phyloP scores from a whole-genome alignment of 192 early-diverging fungal genomes.

The Funneliformis mosseae region DNA sequence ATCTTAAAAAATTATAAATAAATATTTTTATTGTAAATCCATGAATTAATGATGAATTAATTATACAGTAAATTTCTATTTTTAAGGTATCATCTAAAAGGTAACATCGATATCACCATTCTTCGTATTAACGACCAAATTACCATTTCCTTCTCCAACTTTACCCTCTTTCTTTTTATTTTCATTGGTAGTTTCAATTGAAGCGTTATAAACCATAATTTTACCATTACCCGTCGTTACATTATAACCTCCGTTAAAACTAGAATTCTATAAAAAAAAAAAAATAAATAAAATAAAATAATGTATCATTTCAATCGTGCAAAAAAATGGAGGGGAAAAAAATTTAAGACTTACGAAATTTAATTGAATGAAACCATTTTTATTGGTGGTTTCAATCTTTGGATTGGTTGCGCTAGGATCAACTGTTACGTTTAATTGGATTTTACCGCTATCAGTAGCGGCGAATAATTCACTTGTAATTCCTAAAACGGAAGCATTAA shows the following conservation, averaged over 20 bases:
- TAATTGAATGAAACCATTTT: background rate
- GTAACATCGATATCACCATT: background rate
- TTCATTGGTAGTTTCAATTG: background rate
- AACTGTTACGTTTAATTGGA: background rate
- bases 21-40: no score
- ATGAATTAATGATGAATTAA: no score
- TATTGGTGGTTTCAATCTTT: background rate
- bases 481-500: background rate
- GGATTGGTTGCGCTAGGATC: background rate
- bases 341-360: background rate
- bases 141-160: background rate
- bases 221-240: background rate
- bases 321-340: background rate
- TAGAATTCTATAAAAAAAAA: background rate
- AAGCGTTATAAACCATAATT: background rate
- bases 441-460: background rate
- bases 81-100: background rate
- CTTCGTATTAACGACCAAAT: background rate
- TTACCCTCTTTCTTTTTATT: background rate
- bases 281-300: background rate
- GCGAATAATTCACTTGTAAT: background rate
- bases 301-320: background rate
- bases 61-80: no score
- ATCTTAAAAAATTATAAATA: no score
- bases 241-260: background rate